These are phyloP conservation scores for Xylariomycetidae sp. DNA, from an alignment of 2,329 filamentous ascomycete species.

Conservation along the genomic window DNA sequence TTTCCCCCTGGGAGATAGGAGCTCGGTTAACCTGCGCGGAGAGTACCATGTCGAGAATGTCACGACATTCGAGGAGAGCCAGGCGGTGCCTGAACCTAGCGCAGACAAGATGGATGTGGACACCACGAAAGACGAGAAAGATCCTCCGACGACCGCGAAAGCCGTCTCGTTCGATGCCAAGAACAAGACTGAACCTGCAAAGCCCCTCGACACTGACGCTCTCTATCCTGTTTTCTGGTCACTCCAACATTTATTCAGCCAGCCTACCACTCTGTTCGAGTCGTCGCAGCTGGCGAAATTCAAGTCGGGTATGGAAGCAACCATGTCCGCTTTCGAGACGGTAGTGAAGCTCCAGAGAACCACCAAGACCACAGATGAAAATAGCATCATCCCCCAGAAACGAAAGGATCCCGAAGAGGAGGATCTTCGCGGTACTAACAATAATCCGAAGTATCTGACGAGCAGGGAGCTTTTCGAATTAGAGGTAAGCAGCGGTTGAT, in stretches of 20 bases:
- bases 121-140: constrained; percentile 30
- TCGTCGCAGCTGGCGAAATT: constrained; percentile 70
- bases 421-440: constrained; percentile 64
- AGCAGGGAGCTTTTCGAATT: constrained; percentile 93
- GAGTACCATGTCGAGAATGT: constrained; percentile 96
- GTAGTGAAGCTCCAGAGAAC: constrained; percentile 46
- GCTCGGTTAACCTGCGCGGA: constrained; percentile 91
- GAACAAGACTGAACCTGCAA: constrained; percentile 37
- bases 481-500: constrained; percentile 58
- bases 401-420: constrained; percentile 61
- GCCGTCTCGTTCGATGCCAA: constrained; percentile 40
- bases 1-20: constrained; percentile 93
- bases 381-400: constrained; percentile 58
- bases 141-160: constrained; percentile 32
- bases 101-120: constrained; percentile 65
- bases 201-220: constrained; percentile 59
- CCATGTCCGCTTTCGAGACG: constrained; percentile 49
- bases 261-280: constrained; percentile 80
- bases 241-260: constrained; percentile 85
- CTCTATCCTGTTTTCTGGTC: constrained; percentile 95
- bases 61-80: constrained; percentile 70
- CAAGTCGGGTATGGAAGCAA: constrained; percentile 68
- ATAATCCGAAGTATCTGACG: constrained; percentile 98
- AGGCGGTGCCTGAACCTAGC: constrained; percentile 28
- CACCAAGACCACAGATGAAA: constrained; percentile 56